Base-by-base conservation (phyloP, 225 moss, liverwort and hornwort genomes). In the Pseudisothecium myosuroides region DNA sequence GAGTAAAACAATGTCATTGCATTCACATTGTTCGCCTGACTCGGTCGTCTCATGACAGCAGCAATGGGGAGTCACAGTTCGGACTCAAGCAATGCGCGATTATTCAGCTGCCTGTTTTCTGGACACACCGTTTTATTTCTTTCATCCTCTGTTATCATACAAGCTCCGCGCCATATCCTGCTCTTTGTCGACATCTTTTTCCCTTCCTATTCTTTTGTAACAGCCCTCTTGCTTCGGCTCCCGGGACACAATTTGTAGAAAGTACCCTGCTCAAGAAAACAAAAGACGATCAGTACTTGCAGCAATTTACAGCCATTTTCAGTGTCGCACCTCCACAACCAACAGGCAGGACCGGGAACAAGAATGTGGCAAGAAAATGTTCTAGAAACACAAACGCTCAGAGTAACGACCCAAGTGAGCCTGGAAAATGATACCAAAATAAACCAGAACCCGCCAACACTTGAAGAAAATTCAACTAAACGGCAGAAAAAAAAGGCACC, bases 161-260 rank as follows among this genome's bases (percentile, higher is more conserved):
- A 90, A 79, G 87, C 92, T 90, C 90, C 85, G 82, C 88, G 87
- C 82, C 90, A 79, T 76, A 77, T 79, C 86, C 84, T 88, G 66
- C 90, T 79, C 87, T 87, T 89, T 89, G 87, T 92, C 92, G 93
- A 92, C 92, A 63, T 74, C 89, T 90, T 91, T 82, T 82, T 45
- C 54, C 39, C 83, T 60, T 74, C 64, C 71, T 36, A 29, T 65
- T 85, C 60, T 45, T 52, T 83, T 59, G 28, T 43, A 59, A 87
- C 86, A 83, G 90, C 87, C 87, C 58, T 77, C 81, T 73, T 79
- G 73, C 80, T 90, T 84, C 80, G 83, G 54, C 32, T 84, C 82
- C 76, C 69, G 78, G 66, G 68, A 77, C 75, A 86, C 83, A 79
- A 66, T 43, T 85, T 73, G 37, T n/a, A n/a, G 31, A 19, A 21